Evolutionary conservation across 495 filamentous ascomycete genomes (phyloP).

Genomic region (Lepraria neglecta): DNA sequence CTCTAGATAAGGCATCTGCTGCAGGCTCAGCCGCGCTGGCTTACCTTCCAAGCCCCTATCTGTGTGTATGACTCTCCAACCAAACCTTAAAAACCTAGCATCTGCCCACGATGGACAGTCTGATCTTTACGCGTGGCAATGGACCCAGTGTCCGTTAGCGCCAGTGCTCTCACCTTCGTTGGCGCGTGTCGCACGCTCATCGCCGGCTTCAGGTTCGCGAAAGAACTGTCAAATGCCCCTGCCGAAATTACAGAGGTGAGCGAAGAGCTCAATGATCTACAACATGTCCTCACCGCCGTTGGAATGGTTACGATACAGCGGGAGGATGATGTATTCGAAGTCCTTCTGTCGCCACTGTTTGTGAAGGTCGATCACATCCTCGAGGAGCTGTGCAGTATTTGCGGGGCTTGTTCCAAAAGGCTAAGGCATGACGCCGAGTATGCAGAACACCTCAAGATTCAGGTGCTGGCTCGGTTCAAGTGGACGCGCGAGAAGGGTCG

Average conservation of each 20-base stretch:
- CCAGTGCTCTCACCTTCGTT: constrained; percentile 8
- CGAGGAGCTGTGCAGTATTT: background rate
- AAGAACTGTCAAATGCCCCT: constrained; percentile 2
- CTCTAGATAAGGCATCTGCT: too few species aligned
- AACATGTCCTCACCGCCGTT: constrained; percentile 8
- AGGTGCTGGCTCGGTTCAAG: background rate
- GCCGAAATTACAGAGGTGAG: constrained; percentile 3
- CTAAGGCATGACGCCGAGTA: background rate
- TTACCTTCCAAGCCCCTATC: too few species aligned
- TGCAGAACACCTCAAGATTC: constrained; percentile 3
- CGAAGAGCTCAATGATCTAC: constrained; percentile 15
- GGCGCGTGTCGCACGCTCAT: constrained; percentile 1
- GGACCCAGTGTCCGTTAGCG: constrained; percentile 11
- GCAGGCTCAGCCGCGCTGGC: too few species aligned
- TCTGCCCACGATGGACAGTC: too few species aligned
- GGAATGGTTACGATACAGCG: background rate
- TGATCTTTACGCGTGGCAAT: too few species aligned
- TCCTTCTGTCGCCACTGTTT: background rate
- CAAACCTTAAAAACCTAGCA: too few species aligned
- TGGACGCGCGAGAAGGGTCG: constrained; percentile 3
- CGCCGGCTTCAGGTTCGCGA: background rate
- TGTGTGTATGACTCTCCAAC: too few species aligned
- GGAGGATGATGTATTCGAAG: background rate
- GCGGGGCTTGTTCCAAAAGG: background rate
- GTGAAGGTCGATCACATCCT: background rate